These are phyloP conservation scores for Neonectria hederae DNA, from an alignment of 2,329 filamentous ascomycete genomes.

Conservation along the genomic window DNA sequence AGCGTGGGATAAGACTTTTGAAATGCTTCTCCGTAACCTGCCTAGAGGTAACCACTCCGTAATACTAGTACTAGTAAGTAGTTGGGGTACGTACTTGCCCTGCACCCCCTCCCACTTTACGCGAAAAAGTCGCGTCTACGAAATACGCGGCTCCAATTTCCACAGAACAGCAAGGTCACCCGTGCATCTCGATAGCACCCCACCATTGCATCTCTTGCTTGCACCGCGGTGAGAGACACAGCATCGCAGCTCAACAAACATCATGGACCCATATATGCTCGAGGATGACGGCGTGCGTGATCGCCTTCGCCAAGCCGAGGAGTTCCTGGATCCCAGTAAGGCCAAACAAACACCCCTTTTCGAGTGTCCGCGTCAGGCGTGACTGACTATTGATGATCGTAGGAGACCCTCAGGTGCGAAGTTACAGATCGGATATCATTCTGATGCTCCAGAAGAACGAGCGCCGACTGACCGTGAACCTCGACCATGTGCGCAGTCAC, in stretches of 20 bases:
- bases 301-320: constrained; percentile 85
- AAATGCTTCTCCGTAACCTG: too few species aligned
- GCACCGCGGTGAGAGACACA: constrained; percentile 16
- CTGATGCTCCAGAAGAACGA: constrained; percentile 76
- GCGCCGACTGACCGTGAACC: constrained; percentile 74
- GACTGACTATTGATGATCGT: constrained; percentile 19
- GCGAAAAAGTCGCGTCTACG: constrained; percentile 37
- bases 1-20: too few species aligned
- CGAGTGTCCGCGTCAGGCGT: background rate
- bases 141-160: constrained; percentile 32
- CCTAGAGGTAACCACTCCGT: background rate
- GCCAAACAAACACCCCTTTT: background rate
- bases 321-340: constrained; percentile 94
- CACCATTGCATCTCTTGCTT: constrained; percentile 18
- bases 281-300: constrained; percentile 86
- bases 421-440: constrained; percentile 91
- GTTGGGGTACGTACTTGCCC: too few species aligned
- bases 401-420: constrained; percentile 66
- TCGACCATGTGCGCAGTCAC: constrained; percentile 92
- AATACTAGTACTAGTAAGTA: too few species aligned
- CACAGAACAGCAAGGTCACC: constrained; percentile 29
- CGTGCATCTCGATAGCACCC: constrained; percentile 33
- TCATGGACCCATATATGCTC: constrained; percentile 78
- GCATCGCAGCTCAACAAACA: constrained; percentile 35
- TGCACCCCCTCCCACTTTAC: constrained; percentile 38